These are phyloP conservation scores for Sequoiadendron giganteum DNA, from an alignment of 75 land plant species.

Conservation along the genomic window DNA sequence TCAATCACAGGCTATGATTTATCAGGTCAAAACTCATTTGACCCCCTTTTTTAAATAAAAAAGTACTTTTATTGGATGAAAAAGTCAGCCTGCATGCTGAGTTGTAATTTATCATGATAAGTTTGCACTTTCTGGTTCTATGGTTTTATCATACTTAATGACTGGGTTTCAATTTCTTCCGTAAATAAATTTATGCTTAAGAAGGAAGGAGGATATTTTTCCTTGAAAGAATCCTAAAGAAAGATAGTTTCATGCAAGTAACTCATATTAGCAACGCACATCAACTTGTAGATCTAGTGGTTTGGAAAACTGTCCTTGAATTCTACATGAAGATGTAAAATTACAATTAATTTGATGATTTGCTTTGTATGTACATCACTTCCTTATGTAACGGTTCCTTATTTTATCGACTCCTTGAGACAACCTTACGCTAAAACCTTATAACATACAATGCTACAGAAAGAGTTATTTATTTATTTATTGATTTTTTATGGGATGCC, in stretches of 20 bases:
- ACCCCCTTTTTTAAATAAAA: too few species aligned
- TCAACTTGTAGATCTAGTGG: background rate
- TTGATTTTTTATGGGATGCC: too few species aligned
- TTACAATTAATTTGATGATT: background rate
- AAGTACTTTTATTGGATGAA: too few species aligned
- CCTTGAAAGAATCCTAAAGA: background rate
- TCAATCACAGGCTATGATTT: too few species aligned
- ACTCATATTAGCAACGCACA: background rate
- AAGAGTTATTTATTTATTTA: too few species aligned
- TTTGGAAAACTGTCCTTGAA: background rate
- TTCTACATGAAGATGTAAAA: background rate
- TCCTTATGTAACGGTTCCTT: background rate
- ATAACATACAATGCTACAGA: too few species aligned
- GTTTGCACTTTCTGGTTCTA: too few species aligned
- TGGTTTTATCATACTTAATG: background rate
- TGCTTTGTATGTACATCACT: background rate
- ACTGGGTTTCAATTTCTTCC: background rate
- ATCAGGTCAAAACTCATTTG: too few species aligned
- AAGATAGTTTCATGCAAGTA: background rate
- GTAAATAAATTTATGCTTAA: background rate
- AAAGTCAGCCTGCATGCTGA: too few species aligned
- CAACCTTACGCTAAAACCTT: background rate
- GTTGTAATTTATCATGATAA: too few species aligned
- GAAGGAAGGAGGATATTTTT: background rate
- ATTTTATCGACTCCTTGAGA: background rate